A percentile compares a stretch with the other conserved stretches of the same genome.
These are phyloP conservation scores for Dissophora globulifera DNA, from an alignment of 192 early-diverging fungal genomes.

Conservation along the genomic window DNA sequence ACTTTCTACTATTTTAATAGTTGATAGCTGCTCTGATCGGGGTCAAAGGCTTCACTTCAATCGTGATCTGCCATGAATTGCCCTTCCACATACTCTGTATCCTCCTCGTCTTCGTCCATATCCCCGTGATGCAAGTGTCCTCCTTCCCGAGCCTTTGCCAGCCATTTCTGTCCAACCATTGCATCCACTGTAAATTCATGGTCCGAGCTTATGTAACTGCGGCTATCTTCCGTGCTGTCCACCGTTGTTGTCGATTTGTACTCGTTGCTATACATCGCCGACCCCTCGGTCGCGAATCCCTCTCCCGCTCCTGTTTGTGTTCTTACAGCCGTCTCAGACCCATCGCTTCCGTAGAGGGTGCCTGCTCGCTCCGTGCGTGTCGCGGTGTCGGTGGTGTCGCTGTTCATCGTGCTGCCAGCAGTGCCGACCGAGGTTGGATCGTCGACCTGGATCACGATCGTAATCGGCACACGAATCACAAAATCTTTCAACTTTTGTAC, in stretches of 20 bases:
- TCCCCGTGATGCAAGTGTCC: no score
- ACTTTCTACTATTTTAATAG: no score
- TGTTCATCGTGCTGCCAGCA: neutral
- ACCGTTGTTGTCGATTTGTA: neutral
- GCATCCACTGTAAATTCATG: neutral
- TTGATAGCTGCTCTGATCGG: no score
- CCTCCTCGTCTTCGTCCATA: slow-evolving; percentile 15
- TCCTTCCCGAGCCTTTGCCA: neutral
- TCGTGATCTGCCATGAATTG: slow-evolving; percentile 14
- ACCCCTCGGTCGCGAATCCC: no score
- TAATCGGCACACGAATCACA: slow-evolving; percentile 41
- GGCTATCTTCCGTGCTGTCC: neutral
- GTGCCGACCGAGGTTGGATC: slow-evolving; percentile 9
- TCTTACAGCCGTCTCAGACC: no score
- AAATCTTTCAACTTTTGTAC: slow-evolving; percentile 45
- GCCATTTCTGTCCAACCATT: no score
- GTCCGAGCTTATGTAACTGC: neutral
- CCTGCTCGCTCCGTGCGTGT: neutral
- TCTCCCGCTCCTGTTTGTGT: no score
- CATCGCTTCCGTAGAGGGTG: neutral
- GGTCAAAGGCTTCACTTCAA: neutral
- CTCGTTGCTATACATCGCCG: neutral
- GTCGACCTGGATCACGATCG: slow-evolving; percentile 33
- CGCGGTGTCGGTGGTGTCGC: neutral
- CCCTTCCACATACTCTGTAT: slow-evolving; percentile 22